Conservation (phyloP, 2,329 filamentous ascomycete species). For the Penicillium polonicum region DNA sequence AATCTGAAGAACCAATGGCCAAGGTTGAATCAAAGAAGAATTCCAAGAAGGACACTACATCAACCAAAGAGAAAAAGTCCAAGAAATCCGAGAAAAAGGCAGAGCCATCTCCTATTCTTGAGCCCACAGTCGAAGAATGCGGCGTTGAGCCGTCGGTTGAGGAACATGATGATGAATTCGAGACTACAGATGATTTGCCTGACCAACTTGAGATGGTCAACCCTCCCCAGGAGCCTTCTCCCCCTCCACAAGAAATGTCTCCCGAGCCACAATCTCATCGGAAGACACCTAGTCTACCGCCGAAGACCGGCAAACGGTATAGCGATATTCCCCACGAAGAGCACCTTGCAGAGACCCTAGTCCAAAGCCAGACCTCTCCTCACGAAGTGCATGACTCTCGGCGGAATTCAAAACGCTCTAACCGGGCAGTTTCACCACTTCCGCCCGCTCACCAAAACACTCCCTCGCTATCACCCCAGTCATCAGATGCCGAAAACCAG, state of each 20-base stretch:
- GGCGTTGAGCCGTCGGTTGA: conserved; percentile 5
- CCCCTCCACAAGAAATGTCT: conserved; percentile 12
- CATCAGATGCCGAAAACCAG: conserved; percentile 77
- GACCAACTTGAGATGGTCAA: conserved; percentile 25
- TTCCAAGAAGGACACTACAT: conserved; percentile 25
- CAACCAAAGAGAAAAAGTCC: conserved; percentile 18
- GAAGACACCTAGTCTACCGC: conserved; percentile 31
- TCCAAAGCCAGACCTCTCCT: conserved; percentile 25
- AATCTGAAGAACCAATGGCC: conserved; percentile 28
- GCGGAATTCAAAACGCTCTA: conserved; percentile 8
- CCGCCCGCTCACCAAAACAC: conserved; percentile 44
- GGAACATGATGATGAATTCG: conserved; percentile 18
- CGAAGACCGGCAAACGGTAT: conserved; percentile 39
- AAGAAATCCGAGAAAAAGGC: conserved; percentile 35
- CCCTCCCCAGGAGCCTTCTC: conserved; percentile 15
- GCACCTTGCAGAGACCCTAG: conserved; percentile 34
- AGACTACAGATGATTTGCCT: conserved; percentile 19
- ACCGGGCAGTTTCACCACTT: conserved; percentile 28
- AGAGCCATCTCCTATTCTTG: conserved; percentile 14
- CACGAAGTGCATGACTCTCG: conserved; percentile 13
- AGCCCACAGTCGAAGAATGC: conserved; percentile 11
- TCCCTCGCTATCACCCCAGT: conserved; percentile 68
- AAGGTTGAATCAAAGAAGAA: conserved; percentile 28
- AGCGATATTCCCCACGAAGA: conserved; percentile 40
- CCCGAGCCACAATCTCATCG: conserved; percentile 18